These are phyloP conservation scores for Oryza punctata DNA, from an alignment of 176 grass and related monocot species.

Conservation along the genomic window DNA sequence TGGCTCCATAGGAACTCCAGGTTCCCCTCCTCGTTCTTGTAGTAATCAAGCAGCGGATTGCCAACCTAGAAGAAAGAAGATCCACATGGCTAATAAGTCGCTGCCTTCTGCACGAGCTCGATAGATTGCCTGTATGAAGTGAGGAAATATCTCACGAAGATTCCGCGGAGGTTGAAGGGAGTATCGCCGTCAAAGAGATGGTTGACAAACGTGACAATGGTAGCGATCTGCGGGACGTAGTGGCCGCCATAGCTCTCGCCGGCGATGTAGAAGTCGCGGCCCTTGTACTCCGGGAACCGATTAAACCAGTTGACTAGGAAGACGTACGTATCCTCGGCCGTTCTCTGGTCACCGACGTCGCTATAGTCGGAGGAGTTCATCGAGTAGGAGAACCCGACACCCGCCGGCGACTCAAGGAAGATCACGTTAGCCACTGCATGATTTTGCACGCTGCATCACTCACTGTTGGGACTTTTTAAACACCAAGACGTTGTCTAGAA, in stretches of 20 bases:
- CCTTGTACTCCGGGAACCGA: slow-evolving; percentile 61
- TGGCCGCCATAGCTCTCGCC: slow-evolving; percentile 67
- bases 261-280: slow-evolving; percentile 50
- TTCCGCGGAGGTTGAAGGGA: slow-evolving; percentile 37
- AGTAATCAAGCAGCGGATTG: slow-evolving; percentile 40
- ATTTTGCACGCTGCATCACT: neutral
- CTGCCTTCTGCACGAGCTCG: too few relatives aligned
- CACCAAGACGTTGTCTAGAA: too few relatives aligned
- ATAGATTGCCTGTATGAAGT: too few relatives aligned
- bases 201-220: slow-evolving; percentile 30
- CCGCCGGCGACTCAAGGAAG: slow-evolving; percentile 52
- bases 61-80: slow-evolving; percentile 29
- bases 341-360: slow-evolving; percentile 25
- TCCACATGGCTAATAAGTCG: too few relatives aligned
- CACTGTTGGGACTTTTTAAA: too few relatives aligned
- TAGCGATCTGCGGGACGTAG: slow-evolving; percentile 55
- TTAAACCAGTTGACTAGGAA: slow-evolving; percentile 60
- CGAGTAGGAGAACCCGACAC: slow-evolving; percentile 57
- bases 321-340: slow-evolving; percentile 34
- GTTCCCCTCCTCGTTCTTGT: slow-evolving; percentile 25
- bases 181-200: neutral
- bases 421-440: slow-evolving; percentile 54
- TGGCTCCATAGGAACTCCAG: slow-evolving; percentile 54
- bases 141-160: slow-evolving; percentile 34
- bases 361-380: slow-evolving; percentile 35